These are phyloP conservation scores for Davidsoniella eucalypti DNA, from an alignment of 2,329 filamentous ascomycete species.

Conservation along the genomic window DNA sequence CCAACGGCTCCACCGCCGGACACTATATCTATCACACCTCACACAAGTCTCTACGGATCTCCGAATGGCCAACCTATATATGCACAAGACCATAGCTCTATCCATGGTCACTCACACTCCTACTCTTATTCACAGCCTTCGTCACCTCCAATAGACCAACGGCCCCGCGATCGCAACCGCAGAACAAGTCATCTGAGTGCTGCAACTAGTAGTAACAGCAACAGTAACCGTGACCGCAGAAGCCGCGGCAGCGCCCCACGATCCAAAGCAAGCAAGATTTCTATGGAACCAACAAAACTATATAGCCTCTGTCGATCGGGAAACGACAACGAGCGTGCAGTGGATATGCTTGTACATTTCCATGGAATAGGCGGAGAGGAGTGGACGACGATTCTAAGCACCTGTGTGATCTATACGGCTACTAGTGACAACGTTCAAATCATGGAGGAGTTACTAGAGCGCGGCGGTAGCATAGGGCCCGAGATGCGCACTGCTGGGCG, in stretches of 20 bases:
- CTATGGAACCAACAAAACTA: slow-evolving; percentile 2
- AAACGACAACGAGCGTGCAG: slow-evolving; percentile 13
- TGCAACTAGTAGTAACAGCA: no score
- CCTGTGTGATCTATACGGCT: slow-evolving; percentile 6
- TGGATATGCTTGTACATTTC: slow-evolving; percentile 6
- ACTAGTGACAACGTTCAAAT: slow-evolving; percentile 7
- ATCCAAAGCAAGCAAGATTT: background rate
- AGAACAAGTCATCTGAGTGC: no score
- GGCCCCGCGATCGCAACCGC: no score
- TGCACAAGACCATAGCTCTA: background rate
- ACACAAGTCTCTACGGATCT: no score
- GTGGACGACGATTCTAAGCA: background rate
- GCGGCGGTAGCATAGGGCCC: background rate
- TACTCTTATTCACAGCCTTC: no score
- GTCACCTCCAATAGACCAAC: no score
- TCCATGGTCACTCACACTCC: background rate
- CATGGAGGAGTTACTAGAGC: slow-evolving; percentile 5
- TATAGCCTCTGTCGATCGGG: slow-evolving; percentile 12
- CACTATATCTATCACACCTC: no score
- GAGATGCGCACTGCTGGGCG: slow-evolving; percentile 1
- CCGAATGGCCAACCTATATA: no score
- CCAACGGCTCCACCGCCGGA: no score
- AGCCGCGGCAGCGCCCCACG: slow-evolving; percentile 5
- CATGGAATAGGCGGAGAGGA: background rate
- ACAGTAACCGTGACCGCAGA: background rate